phyloP scores from a whole-genome alignment of 176 grass and related monocot genomes.

The Paspalum notatum region DNA sequence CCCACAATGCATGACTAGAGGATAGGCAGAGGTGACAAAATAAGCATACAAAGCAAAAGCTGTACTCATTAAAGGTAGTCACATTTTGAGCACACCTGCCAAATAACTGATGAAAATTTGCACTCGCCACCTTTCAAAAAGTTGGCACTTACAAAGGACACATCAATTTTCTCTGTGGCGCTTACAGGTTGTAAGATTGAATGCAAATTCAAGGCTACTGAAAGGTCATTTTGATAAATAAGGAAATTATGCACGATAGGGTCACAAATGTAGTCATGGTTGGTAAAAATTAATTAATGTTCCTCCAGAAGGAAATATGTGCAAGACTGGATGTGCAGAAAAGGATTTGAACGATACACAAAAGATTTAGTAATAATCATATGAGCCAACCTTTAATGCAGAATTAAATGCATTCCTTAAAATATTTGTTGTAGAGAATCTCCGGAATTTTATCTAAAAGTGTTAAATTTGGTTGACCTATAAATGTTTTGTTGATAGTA shows the following conservation, averaged over 20 bases:
- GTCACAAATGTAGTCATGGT: neutral
- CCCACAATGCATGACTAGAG: conserved; percentile 6
- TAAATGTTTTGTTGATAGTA: too few species aligned
- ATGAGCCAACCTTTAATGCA: neutral
- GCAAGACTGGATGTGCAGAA: neutral
- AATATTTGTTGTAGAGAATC: neutral
- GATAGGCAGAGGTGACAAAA: conserved; percentile 34
- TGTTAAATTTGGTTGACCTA: neutral
- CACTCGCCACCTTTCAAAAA: neutral
- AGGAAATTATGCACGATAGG: neutral
- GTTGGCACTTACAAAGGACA: neutral
- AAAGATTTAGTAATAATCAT: neutral
- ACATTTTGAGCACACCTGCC: conserved; percentile 7
- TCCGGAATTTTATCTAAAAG: neutral
- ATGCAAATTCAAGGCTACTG: neutral
- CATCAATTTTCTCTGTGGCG: neutral
- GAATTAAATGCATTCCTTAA: neutral
- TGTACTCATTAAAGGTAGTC: conserved; percentile 41
- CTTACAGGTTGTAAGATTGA: neutral
- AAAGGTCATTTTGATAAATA: neutral
- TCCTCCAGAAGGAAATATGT: neutral
- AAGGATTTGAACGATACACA: neutral
- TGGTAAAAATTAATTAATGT: conserved; percentile 15
- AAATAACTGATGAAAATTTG: conserved; percentile 6
- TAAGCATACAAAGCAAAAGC: conserved; percentile 17